A percentile compares a stretch with the other conserved stretches of the same genome.
These are phyloP conservation scores for Pichia phayaonensis DNA, from an alignment of 805 yeast genomes.

Conservation along the genomic window DNA sequence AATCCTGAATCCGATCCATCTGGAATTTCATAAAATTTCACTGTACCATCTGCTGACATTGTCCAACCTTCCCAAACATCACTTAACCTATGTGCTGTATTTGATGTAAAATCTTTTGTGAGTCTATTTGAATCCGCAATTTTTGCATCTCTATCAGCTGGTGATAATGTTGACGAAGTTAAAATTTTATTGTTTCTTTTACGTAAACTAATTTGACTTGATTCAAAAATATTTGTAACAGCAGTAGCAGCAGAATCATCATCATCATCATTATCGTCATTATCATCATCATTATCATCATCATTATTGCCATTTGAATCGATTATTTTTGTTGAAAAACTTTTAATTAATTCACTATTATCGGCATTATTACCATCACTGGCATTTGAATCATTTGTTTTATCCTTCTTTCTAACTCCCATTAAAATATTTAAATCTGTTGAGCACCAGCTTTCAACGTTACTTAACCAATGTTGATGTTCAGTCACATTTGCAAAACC, in stretches of 20 bases:
- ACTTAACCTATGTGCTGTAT: constrained; percentile 20
- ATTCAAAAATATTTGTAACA: not conserved
- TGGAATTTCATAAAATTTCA: constrained; percentile 53
- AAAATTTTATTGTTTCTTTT: not conserved
- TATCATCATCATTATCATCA: not conserved
- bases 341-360: not conserved
- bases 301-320: not conserved
- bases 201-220: not conserved
- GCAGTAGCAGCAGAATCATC: not conserved
- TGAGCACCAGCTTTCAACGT: constrained; percentile 71
- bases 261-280: not conserved
- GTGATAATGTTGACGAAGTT: not conserved
- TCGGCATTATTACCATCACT: not conserved
- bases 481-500: constrained; percentile 75
- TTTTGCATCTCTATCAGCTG: not conserved
- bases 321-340: not conserved
- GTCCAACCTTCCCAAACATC: constrained; percentile 79
- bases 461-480: constrained; percentile 55
- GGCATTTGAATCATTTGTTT: constrained; percentile 19
- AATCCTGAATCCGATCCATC: constrained; percentile 37
- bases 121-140: not conserved
- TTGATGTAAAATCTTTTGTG: not conserved
- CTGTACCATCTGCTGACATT: constrained; percentile 57
- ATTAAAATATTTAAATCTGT: constrained; percentile 71
- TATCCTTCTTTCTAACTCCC: constrained; percentile 49